These are phyloP conservation scores for Acanthamoeba castellanii DNA, from an alignment of 208 protist species.

Conservation along the genomic window DNA sequence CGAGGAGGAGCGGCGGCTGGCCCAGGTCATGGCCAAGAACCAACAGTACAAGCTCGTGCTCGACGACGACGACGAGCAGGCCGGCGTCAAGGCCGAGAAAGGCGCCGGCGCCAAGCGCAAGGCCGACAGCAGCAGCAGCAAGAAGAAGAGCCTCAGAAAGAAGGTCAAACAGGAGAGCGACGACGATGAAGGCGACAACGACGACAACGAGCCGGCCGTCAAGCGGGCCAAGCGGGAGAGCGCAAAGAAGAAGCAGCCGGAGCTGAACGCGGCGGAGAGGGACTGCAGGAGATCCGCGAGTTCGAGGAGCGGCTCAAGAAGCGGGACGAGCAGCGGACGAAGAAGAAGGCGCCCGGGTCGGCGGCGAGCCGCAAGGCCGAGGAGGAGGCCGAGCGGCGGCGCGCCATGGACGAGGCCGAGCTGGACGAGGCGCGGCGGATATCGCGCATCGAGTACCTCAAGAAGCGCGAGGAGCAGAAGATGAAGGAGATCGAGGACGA, in stretches of 20 bases:
- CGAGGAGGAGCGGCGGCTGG: not conserved
- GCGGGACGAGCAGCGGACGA: slow-evolving; percentile 76
- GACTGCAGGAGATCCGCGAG: slow-evolving; percentile 79
- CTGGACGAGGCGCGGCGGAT: not conserved
- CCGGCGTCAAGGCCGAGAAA: not conserved
- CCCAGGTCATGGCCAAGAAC: not conserved
- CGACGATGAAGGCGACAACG: slow-evolving; percentile 67
- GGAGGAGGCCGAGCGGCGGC: slow-evolving; percentile 32
- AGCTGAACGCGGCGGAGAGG: slow-evolving; percentile 63
- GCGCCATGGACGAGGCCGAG: slow-evolving; percentile 27
- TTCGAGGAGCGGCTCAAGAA: slow-evolving; percentile 80
- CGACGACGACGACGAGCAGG: not conserved
- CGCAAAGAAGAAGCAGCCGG: not conserved
- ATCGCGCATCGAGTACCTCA: slow-evolving; percentile 68
- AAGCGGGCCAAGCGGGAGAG: not conserved
- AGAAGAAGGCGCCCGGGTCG: slow-evolving; percentile 54
- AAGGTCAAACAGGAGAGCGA: slow-evolving; percentile 2
- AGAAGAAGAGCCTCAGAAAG: not conserved
- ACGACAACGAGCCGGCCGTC: not conserved
- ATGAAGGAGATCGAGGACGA: slow-evolving; percentile 74
- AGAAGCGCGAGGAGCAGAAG: slow-evolving; percentile 79
- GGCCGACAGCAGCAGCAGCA: not conserved
- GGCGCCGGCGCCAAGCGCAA: not conserved
- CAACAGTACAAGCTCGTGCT: slow-evolving; percentile 56
- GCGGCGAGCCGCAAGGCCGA: not conserved